Base-by-base conservation (phyloP, 2,329 filamentous ascomycete species). In the Fusarium goolgardi region DNA sequence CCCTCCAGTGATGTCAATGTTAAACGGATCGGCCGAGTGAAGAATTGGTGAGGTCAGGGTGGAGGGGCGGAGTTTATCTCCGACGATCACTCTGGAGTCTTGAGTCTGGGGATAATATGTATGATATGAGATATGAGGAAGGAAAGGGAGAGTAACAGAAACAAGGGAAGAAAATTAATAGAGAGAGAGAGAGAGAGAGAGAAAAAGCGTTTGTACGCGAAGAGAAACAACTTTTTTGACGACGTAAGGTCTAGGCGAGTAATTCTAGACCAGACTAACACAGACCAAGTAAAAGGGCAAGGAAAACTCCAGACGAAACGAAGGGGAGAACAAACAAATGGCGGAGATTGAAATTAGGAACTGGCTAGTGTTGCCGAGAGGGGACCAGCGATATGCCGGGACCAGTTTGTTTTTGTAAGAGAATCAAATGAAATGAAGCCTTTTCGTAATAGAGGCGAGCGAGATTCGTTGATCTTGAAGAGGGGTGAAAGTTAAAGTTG, bases 321-420 rank as follows among this genome's bases (percentile, higher is more conserved):
- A 64, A 54, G 47, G 58, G 43, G 27, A 68, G 27, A 68, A 52
- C 55, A 70, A 56, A 52, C 35, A 46, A 35, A 57, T 51, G 63
- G 63, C 60, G 51, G 64, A 68, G 62, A 63, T 55, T 67, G 65
- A 69, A 70, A 53, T 59, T 69, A 70, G 63, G 67, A 67, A 55
- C 63, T 39, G n/a, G 20, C 35, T 71, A 70, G 64, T 65, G 50
- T 65, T 71, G 64, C 67, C 67, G 60, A 70, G 64, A 71, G 57
- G 63, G 20, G 35, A 39, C n/a, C 11, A 63, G 47, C 27, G 4
- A 45, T 31, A 27, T 63, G 59, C 67, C 58, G 55, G 53, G 62
- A 57, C 66, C 53, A 66, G 66, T 46, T 63, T 59, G 59, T 37
- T 50, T 20, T 3, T 25, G n/a, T 39, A 39, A 39, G 23, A 18